These are phyloP conservation scores for Murraya koenigii DNA, from an alignment of 345 rosid genomes.

Conservation along the genomic window DNA sequence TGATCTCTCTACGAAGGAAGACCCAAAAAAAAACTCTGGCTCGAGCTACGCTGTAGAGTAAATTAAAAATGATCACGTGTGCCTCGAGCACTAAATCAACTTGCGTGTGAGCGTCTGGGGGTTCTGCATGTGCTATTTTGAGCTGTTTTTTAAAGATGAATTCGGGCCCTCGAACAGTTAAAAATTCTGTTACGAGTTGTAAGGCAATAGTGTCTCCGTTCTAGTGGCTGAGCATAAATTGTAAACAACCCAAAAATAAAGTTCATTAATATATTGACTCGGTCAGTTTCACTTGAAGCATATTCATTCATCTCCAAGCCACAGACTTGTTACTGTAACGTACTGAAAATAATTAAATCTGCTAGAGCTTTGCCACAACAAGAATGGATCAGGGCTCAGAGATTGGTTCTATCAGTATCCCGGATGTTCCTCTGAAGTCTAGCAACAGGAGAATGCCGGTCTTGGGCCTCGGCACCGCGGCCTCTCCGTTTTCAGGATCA, in stretches of 20 bases:
- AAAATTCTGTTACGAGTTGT: neutral
- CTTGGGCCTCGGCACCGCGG: slow-evolving; percentile 38
- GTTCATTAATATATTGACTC: neutral
- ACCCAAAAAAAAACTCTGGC: too few relatives aligned
- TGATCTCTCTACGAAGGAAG: too few relatives aligned
- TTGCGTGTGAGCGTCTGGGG: too few relatives aligned
- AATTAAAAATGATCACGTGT: neutral
- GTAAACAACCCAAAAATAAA: neutral
- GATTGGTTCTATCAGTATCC: slow-evolving; percentile 15
- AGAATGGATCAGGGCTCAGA: neutral
- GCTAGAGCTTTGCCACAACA: neutral
- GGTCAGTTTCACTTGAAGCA: slow-evolving; percentile 1
- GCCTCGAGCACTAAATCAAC: neutral
- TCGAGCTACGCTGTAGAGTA: too few relatives aligned
- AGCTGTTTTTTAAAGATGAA: neutral
- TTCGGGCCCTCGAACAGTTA: neutral
- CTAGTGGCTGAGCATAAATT: slow-evolving; percentile 1
- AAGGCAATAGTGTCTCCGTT: neutral
- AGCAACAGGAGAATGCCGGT: slow-evolving; percentile 29
- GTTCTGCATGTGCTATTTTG: neutral
- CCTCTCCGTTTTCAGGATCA: slow-evolving; percentile 19
- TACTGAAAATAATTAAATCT: neutral
- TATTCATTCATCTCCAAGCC: neutral
- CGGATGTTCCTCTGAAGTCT: slow-evolving; percentile 20
- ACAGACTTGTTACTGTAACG: neutral